Evolutionary conservation across 768 basidiomycete species (phyloP).

Genomic region (Dendrothele bispora): DNA sequence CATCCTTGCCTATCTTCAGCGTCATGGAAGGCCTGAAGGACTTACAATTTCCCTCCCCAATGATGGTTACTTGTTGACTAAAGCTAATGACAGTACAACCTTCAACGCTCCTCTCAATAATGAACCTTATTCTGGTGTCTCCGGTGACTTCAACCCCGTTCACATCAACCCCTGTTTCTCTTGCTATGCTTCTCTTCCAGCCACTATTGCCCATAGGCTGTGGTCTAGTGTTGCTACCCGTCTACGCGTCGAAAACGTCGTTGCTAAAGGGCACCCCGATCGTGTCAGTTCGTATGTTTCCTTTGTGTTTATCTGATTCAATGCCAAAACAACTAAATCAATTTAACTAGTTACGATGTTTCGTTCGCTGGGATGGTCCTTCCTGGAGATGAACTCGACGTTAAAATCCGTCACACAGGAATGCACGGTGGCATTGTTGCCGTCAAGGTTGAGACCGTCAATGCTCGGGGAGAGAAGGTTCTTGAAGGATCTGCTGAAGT

Average conservation of each 20-base stretch:
- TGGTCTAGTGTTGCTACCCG: constrained; percentile 96
- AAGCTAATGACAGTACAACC: constrained; percentile 51
- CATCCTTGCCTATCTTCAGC: constrained; percentile 88
- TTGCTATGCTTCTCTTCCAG: constrained; percentile 87
- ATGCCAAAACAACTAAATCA: constrained; percentile 45
- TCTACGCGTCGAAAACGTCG: constrained; percentile 88
- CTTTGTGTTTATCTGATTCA: constrained; percentile 32
- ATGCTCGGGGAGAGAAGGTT: constrained; percentile 86
- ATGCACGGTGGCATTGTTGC: constrained; percentile 95
- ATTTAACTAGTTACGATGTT: constrained; percentile 73
- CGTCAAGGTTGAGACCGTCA: constrained; percentile 84
- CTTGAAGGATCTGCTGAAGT: constrained; percentile 92
- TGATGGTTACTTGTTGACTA: constrained; percentile 85
- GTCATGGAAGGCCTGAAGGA: constrained; percentile 82
- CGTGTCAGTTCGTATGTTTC: constrained; percentile 80
- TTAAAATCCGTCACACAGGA: constrained; percentile 85
- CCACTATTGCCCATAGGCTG: constrained; percentile 97
- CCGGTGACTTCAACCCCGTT: constrained; percentile 98
- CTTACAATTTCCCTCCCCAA: constrained; percentile 74
- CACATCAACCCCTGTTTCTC: constrained; percentile 99
- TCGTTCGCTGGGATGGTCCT: constrained; percentile 97
- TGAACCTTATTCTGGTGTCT: constrained; percentile 93
- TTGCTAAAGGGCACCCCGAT: constrained; percentile 89
- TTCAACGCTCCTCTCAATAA: constrained; percentile 90
- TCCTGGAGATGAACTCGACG: constrained; percentile 82